These are phyloP conservation scores for Phaeophleospora eucalypticola DNA, from an alignment of 2,329 filamentous ascomycete genomes.

Conservation along the genomic window DNA sequence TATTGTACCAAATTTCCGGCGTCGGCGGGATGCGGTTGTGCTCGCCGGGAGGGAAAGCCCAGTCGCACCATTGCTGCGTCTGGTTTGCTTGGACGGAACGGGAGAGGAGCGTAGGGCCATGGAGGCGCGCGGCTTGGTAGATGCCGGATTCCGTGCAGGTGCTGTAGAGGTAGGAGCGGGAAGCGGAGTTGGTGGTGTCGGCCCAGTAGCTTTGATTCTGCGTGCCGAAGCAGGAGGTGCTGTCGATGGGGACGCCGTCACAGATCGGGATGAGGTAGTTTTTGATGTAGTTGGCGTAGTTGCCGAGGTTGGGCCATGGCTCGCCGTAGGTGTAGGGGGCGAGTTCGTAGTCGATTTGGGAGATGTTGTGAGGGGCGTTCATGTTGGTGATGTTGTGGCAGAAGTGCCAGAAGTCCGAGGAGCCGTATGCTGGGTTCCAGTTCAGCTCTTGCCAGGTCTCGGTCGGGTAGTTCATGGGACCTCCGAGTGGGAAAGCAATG, in stretches of 20 bases:
- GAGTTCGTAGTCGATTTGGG: conserved; percentile 44
- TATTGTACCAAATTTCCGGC: conserved; percentile 42
- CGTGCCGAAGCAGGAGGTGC: conserved; percentile 45
- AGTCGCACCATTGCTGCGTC: conserved; percentile 54
- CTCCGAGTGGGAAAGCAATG: conserved; percentile 38
- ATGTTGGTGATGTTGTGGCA: conserved; percentile 50
- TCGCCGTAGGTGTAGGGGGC: conserved; percentile 49
- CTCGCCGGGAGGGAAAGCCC: conserved; percentile 48
- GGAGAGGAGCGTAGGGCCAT: conserved; percentile 46
- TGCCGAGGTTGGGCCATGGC: conserved; percentile 49
- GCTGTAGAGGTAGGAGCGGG: conserved; percentile 49
- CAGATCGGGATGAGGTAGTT: conserved; percentile 43
- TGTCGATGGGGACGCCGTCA: conserved; percentile 39
- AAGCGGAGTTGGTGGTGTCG: conserved; percentile 38
- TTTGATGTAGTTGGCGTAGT: conserved; percentile 52
- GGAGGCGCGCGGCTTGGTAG: conserved; percentile 46
- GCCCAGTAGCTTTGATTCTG: conserved; percentile 45
- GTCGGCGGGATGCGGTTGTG: conserved; percentile 44
- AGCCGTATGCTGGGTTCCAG: conserved; percentile 42
- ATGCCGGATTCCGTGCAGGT: conserved; percentile 44
- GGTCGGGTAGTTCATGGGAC: conserved; percentile 42
- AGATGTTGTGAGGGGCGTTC: conserved; percentile 42
- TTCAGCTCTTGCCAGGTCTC: conserved; percentile 54
- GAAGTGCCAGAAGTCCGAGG: conserved; percentile 50
- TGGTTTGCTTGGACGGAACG: conserved; percentile 47